Conservation (phyloP, 169 alveolate genomes). For the Eimeria sp. region DNA sequence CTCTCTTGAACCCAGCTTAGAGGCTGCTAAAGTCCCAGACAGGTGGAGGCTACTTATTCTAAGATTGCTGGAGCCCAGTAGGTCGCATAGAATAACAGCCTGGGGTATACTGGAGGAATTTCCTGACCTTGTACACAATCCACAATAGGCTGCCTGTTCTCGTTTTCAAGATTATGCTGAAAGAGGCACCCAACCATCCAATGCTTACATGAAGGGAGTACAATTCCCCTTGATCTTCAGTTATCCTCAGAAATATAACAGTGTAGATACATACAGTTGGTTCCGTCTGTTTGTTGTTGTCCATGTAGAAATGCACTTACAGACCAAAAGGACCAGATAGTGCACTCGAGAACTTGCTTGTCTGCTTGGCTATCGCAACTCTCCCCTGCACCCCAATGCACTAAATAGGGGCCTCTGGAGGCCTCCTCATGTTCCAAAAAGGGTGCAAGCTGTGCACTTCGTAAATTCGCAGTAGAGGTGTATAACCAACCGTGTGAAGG, state of each 20-base stretch:
- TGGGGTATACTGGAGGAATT: slow-evolving; percentile 1
- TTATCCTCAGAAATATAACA: background rate
- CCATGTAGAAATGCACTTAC: background rate
- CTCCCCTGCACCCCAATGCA: background rate
- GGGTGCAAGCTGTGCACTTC: background rate
- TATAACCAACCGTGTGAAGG: background rate
- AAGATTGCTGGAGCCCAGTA: background rate
- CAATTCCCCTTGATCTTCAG: background rate
- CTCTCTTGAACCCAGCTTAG: background rate
- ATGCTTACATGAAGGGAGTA: background rate
- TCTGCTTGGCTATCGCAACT: background rate
- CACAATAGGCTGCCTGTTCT: background rate
- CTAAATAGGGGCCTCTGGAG: background rate
- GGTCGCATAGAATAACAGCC: background rate
- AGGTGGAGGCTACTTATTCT: background rate
- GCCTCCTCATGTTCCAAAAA: background rate
- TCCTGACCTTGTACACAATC: background rate
- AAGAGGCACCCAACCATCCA: background rate
- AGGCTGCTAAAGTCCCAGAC: background rate
- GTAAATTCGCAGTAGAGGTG: background rate
- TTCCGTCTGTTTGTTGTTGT: background rate
- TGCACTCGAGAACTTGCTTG: background rate
- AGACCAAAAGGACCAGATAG: background rate
- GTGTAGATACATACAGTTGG: too few species aligned
- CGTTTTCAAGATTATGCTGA: background rate